Evolutionary conservation across 169 alveolate genomes (phyloP).

Genomic region (Eimeria tenella): DNA sequence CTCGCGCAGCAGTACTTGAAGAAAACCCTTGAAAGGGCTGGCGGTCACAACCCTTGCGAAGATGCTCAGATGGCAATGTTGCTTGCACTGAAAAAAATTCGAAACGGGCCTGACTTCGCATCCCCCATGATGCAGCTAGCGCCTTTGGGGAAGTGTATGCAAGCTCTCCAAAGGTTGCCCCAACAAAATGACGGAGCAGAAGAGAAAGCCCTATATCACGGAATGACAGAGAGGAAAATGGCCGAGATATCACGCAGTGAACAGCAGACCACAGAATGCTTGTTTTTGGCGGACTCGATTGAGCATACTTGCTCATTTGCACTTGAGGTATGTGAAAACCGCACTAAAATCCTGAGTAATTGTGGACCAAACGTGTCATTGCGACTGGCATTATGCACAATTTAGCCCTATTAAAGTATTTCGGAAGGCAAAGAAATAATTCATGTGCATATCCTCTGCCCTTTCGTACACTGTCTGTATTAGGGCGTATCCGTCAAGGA

Average conservation of each 20-base stretch:
- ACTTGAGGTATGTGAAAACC: background rate
- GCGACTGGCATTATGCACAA: too few relatives aligned
- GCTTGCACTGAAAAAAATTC: conserved; percentile 67
- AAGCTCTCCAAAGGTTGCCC: background rate
- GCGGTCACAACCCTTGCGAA: conserved; percentile 79
- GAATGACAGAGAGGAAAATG: background rate
- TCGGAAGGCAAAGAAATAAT: too few relatives aligned
- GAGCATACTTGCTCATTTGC: background rate
- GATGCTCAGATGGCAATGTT: conserved; percentile 81
- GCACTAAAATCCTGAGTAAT: too few relatives aligned
- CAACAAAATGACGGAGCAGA: background rate
- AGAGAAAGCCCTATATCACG: background rate
- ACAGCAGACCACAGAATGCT: background rate
- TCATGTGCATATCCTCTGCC: too few relatives aligned
- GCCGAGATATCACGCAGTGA: background rate
- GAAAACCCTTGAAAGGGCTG: conserved; percentile 39
- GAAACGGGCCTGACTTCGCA: conserved; percentile 78
- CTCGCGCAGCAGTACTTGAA: conserved; percentile 71
- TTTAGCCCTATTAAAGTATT: too few relatives aligned
- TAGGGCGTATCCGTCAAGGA: background rate
- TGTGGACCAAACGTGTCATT: too few relatives aligned
- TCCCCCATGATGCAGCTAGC: conserved; percentile 15
- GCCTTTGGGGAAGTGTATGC: conserved; percentile 7
- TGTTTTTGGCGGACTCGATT: background rate
- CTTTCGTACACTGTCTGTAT: background rate